Conservation (phyloP, 176 grass and related monocot species). For the Carex littledalei region DNA sequence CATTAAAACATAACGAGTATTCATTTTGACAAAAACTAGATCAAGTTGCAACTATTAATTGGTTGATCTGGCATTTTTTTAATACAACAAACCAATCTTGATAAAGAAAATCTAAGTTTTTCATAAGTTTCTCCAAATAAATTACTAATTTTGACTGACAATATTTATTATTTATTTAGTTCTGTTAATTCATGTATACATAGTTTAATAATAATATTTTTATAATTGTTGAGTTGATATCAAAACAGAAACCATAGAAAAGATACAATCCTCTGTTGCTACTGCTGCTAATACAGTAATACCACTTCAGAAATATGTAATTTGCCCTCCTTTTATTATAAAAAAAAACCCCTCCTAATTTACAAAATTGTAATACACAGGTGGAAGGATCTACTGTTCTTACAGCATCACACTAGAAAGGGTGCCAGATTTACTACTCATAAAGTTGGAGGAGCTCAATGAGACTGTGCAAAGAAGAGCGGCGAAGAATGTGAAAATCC, state of each 20-base stretch:
- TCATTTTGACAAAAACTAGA: not conserved
- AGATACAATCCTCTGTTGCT: too few relatives aligned
- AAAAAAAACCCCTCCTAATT: not conserved
- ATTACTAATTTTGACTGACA: not conserved
- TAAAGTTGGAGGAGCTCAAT: not conserved
- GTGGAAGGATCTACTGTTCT: conserved; percentile 67
- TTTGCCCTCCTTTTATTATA: not conserved
- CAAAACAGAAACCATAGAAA: too few relatives aligned
- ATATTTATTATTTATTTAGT: not conserved
- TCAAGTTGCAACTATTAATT: not conserved
- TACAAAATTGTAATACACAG: conserved; percentile 17
- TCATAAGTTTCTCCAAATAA: not conserved
- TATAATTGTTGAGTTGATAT: too few relatives aligned
- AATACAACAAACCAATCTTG: not conserved
- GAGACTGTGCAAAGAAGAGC: not conserved
- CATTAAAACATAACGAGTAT: not conserved
- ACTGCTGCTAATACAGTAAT: not conserved
- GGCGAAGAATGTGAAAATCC: not conserved
- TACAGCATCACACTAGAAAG: conserved; percentile 43
- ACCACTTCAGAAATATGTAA: not conserved
- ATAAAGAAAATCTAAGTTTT: not conserved
- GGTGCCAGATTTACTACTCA: not conserved
- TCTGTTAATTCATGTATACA: not conserved
- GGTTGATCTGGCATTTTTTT: not conserved
- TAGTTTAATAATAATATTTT: not conserved